Evolutionary conservation across 1,284 basidiomycete genomes (phyloP), one percentile per base, ranked within the genome.

Genomic region (Lignosus rhinocerotis): DNA sequence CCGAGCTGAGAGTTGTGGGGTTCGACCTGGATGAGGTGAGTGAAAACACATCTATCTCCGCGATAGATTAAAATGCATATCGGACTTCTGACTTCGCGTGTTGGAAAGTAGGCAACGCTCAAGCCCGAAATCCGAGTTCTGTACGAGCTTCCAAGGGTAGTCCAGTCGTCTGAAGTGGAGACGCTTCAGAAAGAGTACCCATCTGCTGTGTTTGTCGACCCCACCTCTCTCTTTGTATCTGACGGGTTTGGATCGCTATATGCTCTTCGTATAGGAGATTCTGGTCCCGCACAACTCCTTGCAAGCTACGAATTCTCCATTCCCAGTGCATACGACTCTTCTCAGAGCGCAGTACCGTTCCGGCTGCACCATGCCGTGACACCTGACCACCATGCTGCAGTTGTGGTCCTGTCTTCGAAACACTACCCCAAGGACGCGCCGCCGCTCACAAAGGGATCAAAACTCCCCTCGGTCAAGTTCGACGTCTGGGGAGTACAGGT

Each of bases 221-320:
- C 78, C 0, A 73, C 74, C 0, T 73, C 76, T 4, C 81, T 86
- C 66, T 77, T 89, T 36, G 79, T 91, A 43, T 81, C 90, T 3
- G 89, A 94, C 64, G 94, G 94, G 8, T 75, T 78, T 55, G 92
- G 92, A 7, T 71, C 77, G 12, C 71, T 96, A 31, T 89, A 91
- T 67, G 76, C 90, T 21, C 74, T 86, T 56, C 75, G 74, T 61
- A 62, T 77, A 52, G 69, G 69, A 36, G 69, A 70, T 53, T 56
- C 66, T n/a, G 75, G 72, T 3, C 52, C 73, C 5, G 80, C 81
- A n/a, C 68, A 74, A 3, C 72, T 84, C 17, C 69, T 85, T 8
- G 87, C 83, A 9, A 74, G 75, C 19, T 90, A 85, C 68, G 82
- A 84, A 46, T 73, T 88, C 16, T 56, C 62, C 52, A 75, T 67